Base-by-base conservation (phyloP, 1,139 yeast genomes). In the Pichia sp. region DNA sequence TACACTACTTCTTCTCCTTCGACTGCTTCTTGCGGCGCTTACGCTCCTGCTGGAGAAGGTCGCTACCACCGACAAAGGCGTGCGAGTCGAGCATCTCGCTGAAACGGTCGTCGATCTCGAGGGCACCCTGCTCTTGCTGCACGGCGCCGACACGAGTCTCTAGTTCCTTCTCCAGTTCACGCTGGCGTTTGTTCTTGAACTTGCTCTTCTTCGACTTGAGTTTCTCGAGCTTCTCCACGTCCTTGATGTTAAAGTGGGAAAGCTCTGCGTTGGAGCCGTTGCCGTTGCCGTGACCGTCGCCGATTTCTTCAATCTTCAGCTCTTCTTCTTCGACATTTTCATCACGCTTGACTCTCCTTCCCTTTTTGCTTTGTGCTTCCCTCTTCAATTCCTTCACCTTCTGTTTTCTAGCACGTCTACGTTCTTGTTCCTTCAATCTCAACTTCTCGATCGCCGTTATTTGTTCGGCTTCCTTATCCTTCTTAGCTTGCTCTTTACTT, bases 381-480 rank as follows among this genome's bases (percentile, higher is more conserved):
- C 62, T 64, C 56, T 74, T 73, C 34, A 67, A 40, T 45, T 74
- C 76, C 58, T 81, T 82, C 51, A 77, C 62, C 52, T 78, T 79
- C 31, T 78, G 86, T 67, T 80, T 72, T 67, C 96, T 77, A 44
- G 74, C 74, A 64, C 78, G 76, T 53, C 88, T 78, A 59, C 97
- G 82, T 58, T 93, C 98, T 63, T 85, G 86, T 56, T 88, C 96
- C 60, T 87, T 91, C 47, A 94, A 73, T 59, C 74, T 81, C 54
- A 87, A 75, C 49, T 80, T 84, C 28, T 83, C 93, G 34, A 93
- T 75, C 0, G 96, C 79, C 12, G 80, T 68, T 54, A 86, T 88
- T 38, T 82, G 91, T 26, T 67, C 66, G 12, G 52, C 53, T n/a
- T 25, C 27, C 4, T 14, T 25, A 4, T 14, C 27, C 8, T 25